Base-by-base conservation (phyloP, 306 rosid species). In the Rosa chinensis region DNA sequence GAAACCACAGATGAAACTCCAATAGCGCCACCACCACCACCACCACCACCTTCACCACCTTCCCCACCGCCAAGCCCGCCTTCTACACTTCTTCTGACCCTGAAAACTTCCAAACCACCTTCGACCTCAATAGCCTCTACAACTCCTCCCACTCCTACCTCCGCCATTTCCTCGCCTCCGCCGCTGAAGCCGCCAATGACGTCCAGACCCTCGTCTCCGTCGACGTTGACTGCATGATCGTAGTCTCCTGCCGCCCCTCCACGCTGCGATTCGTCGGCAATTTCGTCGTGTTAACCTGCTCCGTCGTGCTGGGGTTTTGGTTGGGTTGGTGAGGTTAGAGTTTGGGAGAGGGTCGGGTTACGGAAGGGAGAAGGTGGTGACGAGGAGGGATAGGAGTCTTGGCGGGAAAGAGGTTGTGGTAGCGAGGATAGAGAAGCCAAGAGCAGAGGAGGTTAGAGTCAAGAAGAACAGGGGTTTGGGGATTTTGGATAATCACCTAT, bases 241-340 rank as follows among this genome's bases (percentile, higher is more conserved):
- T 90, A 44, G 53, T 94, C 70, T 94, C 97, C 0, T 94, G 94
- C 66, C 94, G 96, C 56, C 93, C 85, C 70, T 90, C 98, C 39
- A 92, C 98, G 2, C 77, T 89, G 43, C 84, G 78, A 16, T 90
- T 94, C 70, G 10, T 88, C 0, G 97, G 88, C 23, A 78, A 85
- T 28, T 72, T 87, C 4, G 81, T 80, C 11, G 43, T 86, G 62
- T 7, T 86, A 8, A 83, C 82, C 72, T 68, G 81, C 53, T 70
- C 86, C 12, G 45, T 87, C 1, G 73, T 83, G 28, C 76, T 89
- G n/a, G 79, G 86, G 5, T 40, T 89, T 42, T 80, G 80, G 66
- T 25, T 25, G 25, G 25, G 25, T 25, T 25, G 25, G 25, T 25
- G 25, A 25, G 25, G 25, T 25, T 25, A 25, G 28, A 1, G 28